Conservation (phyloP, 148 eudicot species). For the Camellia granthamiana region DNA sequence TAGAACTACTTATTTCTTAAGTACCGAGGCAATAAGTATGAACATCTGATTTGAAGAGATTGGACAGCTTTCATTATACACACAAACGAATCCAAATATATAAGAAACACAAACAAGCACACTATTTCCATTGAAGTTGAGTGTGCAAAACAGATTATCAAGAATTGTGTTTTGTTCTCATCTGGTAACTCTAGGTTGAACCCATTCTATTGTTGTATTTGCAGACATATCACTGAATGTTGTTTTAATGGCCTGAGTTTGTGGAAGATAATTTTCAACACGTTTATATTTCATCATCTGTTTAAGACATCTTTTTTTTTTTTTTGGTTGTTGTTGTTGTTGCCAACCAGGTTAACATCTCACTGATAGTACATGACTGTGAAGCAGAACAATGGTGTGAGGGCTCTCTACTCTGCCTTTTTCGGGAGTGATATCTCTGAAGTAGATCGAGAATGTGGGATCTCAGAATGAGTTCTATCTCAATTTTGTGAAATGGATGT, state of each 20-base stretch:
- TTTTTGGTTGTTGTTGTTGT: background rate
- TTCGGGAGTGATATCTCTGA: slow-evolving; percentile 50
- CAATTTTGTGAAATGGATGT: slow-evolving; percentile 8
- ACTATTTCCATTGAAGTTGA: background rate
- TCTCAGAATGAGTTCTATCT: slow-evolving; percentile 25
- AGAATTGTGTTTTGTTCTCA: background rate
- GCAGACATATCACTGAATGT: background rate
- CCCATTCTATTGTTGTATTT: background rate
- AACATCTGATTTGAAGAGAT: background rate
- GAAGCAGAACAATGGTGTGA: slow-evolving; percentile 92
- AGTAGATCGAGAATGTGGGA: slow-evolving; percentile 19
- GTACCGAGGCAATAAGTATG: background rate
- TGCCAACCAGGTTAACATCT: slow-evolving; percentile 69
- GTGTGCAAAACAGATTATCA: background rate
- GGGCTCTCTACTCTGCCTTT: slow-evolving; percentile 80
- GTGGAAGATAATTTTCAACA: background rate
- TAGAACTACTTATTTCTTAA: background rate
- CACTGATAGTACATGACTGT: slow-evolving; percentile 80
- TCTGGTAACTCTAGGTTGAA: background rate
- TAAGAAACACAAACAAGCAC: background rate
- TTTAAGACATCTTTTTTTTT: background rate
- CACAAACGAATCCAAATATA: background rate
- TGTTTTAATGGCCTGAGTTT: background rate
- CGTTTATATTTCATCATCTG: background rate
- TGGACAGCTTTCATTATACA: background rate